Evolutionary conservation across 2,329 filamentous ascomycete genomes (phyloP).

Genomic region (Epichloe aotearoae): DNA sequence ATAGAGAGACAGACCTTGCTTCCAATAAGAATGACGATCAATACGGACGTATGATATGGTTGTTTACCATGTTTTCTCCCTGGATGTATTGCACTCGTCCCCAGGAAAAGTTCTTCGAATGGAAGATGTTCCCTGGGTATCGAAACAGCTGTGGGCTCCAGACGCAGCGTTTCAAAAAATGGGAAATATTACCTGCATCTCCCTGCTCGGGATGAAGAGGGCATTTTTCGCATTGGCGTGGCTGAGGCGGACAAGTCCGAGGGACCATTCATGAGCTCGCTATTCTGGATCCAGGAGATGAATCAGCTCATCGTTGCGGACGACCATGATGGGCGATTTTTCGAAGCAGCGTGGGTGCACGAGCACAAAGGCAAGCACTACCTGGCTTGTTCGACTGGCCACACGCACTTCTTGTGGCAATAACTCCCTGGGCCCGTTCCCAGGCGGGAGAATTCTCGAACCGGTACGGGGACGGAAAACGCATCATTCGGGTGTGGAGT

Average conservation of each 20-base stretch:
- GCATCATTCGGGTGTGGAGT: no score
- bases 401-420: no score
- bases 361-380: no score
- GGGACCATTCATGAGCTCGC: not conserved
- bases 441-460: no score
- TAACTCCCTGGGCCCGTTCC: no score
- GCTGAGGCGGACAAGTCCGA: no score
- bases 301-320: no score
- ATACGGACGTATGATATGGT: constrained; percentile 44
- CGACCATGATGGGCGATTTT: no score
- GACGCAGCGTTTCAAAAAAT: constrained; percentile 55
- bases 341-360: no score
- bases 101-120: constrained; percentile 45
- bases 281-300: not conserved
- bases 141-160: constrained; percentile 70
- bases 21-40: constrained; percentile 80
- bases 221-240: no score
- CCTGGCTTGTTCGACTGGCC: no score
- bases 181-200: constrained; percentile 66
- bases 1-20: constrained; percentile 58
- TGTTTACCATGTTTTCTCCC: constrained; percentile 69
- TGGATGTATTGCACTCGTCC: constrained; percentile 31
- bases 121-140: constrained; percentile 57
- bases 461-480: no score
- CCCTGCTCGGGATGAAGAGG: constrained; percentile 40